phyloP scores from a whole-genome alignment of 1,284 basidiomycete species.

The Moesziomyces aphidis region DNA sequence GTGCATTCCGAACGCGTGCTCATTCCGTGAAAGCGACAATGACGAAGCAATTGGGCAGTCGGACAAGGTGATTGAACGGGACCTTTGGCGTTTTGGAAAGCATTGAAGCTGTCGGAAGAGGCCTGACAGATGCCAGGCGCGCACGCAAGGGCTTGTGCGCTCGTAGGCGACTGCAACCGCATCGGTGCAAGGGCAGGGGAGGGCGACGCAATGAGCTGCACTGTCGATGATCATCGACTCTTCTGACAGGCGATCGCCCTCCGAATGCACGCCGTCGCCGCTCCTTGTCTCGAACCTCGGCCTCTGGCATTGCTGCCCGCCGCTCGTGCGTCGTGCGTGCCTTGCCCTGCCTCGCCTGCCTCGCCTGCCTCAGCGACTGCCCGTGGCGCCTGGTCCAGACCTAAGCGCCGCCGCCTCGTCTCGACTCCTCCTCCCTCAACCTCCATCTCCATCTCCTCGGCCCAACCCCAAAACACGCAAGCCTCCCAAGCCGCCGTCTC shows the following conservation, averaged over 20 bases:
- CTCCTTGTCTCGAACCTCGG: slow-evolving; percentile 2
- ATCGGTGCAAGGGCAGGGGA: background rate
- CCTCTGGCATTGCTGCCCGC: background rate
- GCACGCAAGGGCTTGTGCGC: no score
- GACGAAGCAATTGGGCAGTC: no score
- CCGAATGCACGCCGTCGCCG: background rate
- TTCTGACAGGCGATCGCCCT: background rate
- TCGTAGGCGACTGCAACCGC: background rate
- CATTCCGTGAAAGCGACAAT: background rate
- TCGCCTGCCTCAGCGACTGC: background rate
- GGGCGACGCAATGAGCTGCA: background rate
- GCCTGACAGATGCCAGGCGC: no score
- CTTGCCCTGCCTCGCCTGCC: no score
- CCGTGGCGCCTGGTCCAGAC: background rate
- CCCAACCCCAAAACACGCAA: background rate
- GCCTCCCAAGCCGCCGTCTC: background rate
- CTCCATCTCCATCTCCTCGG: background rate
- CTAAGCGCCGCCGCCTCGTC: slow-evolving; percentile 1
- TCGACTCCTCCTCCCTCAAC: background rate
- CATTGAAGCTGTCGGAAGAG: no score
- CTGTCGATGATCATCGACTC: background rate
- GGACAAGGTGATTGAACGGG: no score
- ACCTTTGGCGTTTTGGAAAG: no score
- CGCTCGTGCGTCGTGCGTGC: background rate
- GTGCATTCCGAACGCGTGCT: no score